Evolutionary conservation across 1,284 basidiomycete genomes (phyloP).

Genomic region (Naganishia sp.): DNA sequence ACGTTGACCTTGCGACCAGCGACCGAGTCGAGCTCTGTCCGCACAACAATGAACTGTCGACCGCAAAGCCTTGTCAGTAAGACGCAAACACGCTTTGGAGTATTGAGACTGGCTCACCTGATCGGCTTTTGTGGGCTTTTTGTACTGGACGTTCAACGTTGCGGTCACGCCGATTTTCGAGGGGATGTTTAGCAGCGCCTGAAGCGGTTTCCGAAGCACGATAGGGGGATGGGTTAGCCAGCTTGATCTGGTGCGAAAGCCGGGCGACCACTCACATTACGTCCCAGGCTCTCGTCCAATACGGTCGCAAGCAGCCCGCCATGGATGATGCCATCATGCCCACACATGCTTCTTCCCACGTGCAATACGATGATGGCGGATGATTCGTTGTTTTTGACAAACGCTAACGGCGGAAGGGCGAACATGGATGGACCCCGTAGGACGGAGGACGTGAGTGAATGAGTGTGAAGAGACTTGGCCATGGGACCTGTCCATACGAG

Average conservation of each 20-base stretch:
- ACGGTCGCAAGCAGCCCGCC: conserved; percentile 89
- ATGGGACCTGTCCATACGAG: conserved; percentile 17
- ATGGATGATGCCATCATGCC: conserved; percentile 91
- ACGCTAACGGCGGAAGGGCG: conserved; percentile 71
- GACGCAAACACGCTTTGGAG: conserved; percentile 49
- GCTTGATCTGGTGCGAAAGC: not conserved
- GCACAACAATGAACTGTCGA: conserved; percentile 61
- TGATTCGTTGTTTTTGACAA: conserved; percentile 71
- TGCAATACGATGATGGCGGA: conserved; percentile 60
- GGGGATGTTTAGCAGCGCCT: conserved; percentile 82
- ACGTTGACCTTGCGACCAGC: conserved; percentile 78
- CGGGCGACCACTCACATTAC: conserved; percentile 64
- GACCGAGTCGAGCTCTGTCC: conserved; percentile 63
- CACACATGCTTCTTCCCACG: conserved; percentile 72
- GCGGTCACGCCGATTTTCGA: conserved; percentile 93
- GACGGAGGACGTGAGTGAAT: conserved; percentile 80
- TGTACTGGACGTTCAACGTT: conserved; percentile 71
- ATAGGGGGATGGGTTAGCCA: not conserved
- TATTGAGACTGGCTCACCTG: conserved; percentile 59
- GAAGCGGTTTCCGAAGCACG: conserved; percentile 4
- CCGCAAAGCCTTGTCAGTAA: not conserved
- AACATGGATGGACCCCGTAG: conserved; percentile 81
- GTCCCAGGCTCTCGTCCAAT: conserved; percentile 79
- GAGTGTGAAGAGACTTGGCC: conserved; percentile 52
- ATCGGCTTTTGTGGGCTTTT: conserved; percentile 77